Base-by-base conservation (phyloP, 2,329 filamentous ascomycete genomes). In the Fusarium kyushuense region DNA sequence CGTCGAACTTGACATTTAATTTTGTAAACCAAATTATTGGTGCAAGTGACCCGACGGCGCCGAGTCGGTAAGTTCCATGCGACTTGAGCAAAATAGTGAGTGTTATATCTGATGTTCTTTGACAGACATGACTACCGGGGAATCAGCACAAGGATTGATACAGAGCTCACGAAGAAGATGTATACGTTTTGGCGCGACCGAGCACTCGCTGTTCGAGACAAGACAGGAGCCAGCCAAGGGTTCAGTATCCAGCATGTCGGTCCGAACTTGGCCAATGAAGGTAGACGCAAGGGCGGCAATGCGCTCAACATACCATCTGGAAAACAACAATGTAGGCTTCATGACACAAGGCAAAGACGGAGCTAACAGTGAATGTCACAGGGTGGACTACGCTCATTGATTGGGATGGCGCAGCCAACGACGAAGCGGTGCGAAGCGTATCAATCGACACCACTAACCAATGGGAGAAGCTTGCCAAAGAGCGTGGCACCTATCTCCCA, bases 401-500 rank as follows among this genome's bases (percentile, higher is more conserved):
- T 14, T 35, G 32, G 32, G 32, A 35, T 14, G 32, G 17, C 17
- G 32, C 32, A 35, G 32, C 32, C 32, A 35, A 35, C 8, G 32
- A 35, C 32, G 32, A 35, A 7, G 13, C 17, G 2, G 32, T 35
- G 6, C 32, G 32, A 12, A 35, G 32, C 32, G 32, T 35, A 6
- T 35, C 32, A 12, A 35, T 35, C 17, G 32, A 35, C 32, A 35
- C 32, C 14, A 35, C 32, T n/a, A 35, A 35, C 32, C 32, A 35
- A 35, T 35, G 32, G 32, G 32, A 35, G 13, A 35, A 35, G 32
- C 32, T 35, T 35, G 32, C 13, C 14, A 35, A 35, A n/a, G 32
- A 35, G 32, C 63, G 63, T 6, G 27, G 54, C 19, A 33, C 64
- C 4, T 35, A 30, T 10, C 46, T 38, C 14, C 33, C 33, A 16